Base-by-base conservation (phyloP, 108 stramenopile species). In the Chaetoceros tenuissimus region DNA sequence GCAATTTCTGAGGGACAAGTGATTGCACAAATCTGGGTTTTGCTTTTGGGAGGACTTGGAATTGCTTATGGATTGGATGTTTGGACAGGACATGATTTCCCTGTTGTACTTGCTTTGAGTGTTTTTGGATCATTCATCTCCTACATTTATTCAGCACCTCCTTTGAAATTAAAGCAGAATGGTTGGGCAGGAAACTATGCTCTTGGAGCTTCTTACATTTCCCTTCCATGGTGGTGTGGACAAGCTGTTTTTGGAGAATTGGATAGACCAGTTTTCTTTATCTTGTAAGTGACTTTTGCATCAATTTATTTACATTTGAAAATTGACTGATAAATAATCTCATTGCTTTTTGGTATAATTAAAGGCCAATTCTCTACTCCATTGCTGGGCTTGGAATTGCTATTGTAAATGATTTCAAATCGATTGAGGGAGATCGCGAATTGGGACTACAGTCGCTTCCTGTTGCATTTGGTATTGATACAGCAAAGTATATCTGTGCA, bases 371-470 rank as follows among this genome's bases (percentile, higher is more conserved):
- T 51, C 68, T 81, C 40, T 86, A 86, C 75, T 79, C 78, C 20
- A 74, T 83, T 59, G 86, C 86, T 22, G 86, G 86, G 3, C 79
- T 87, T 29, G 83, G 83, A 23, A 85, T 87, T 45, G 86, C 83
- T 10, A 87, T 87, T 53, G 86, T 87, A 1, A 87, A 87, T 58
- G 86, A 87, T 60, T 87, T 87, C 71, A 87, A 87, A 75, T 80
- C 79, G 40, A 79, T 87, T 31, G 85, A 87, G 68, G 84, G 84
- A 22, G 84, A 84, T 69, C 68, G 80, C 51, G 80, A 66, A 24
- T 63, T 87, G 40, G 86, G 86, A 51, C 72, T 87, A 24, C 63
- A 85, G 29, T 85, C 83, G 23, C 80, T 87, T 20, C 86, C 86
- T 47, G 86, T 87, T 30, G 86, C 83, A 7, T 87, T 87, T 66